Evolutionary conservation across 2,329 filamentous ascomycete species (phyloP).

Genomic region (Arthrobotrys iridis): DNA sequence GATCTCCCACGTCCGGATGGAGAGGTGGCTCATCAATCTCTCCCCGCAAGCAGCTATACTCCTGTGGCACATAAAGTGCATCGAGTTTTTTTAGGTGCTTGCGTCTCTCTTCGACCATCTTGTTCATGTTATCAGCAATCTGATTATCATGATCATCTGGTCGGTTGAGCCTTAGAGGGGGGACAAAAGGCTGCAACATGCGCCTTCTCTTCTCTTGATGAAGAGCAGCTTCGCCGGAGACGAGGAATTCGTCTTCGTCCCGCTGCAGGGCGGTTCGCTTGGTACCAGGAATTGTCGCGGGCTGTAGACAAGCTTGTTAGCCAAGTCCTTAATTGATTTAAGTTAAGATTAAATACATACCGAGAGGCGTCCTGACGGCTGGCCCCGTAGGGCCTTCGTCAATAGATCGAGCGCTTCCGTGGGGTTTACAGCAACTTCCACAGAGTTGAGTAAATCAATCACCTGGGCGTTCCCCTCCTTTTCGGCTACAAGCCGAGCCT

Average conservation of each 20-base stretch:
- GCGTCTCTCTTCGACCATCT: constrained; percentile 17
- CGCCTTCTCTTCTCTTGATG: constrained; percentile 29
- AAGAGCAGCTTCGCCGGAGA: neutral
- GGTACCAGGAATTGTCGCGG: constrained; percentile 27
- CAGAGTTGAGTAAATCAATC: constrained; percentile 9
- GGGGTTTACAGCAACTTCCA: constrained; percentile 19
- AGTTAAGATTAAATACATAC: constrained; percentile 15
- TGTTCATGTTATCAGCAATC: neutral
- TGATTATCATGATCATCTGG: constrained; percentile 27
- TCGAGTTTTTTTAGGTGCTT: constrained; percentile 11
- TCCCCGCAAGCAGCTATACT: constrained; percentile 27
- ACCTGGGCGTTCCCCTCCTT: constrained; percentile 34
- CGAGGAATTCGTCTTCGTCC: constrained; percentile 36
- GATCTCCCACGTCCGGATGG: constrained; percentile 3
- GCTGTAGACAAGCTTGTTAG: constrained; percentile 20
- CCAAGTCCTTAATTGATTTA: neutral
- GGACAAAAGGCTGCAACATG: constrained; percentile 12
- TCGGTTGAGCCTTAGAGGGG: constrained; percentile 16
- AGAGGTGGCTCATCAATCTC: constrained; percentile 5
- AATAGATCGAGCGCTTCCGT: constrained; percentile 8
- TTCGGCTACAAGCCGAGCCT: constrained; percentile 31
- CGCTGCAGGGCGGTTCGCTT: constrained; percentile 39
- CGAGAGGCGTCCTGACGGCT: constrained; percentile 28
- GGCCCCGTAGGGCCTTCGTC: constrained; percentile 25
- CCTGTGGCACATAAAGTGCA: constrained; percentile 5